Conservation (phyloP, 2,329 filamentous ascomycete genomes). For the Dendrostoma leiphaemia region DNA sequence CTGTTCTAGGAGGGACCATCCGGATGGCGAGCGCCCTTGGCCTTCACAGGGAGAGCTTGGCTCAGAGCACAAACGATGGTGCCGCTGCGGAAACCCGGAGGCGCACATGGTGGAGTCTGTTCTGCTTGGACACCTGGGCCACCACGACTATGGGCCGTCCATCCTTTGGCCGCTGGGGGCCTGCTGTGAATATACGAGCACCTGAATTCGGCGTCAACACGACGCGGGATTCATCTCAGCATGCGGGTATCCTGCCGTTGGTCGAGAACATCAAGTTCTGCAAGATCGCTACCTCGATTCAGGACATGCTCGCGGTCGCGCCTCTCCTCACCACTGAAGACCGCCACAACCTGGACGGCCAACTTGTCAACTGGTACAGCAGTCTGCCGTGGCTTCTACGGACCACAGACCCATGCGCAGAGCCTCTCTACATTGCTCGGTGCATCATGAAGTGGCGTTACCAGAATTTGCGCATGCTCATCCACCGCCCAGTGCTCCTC, state of each 20-base stretch:
- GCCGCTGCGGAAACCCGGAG: slow-evolving; percentile 59
- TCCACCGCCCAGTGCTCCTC: slow-evolving; percentile 71
- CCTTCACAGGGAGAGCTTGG: slow-evolving; percentile 61
- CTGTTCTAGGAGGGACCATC: slow-evolving; percentile 67
- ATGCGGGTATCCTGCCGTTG: slow-evolving; percentile 66
- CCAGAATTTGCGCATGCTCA: slow-evolving; percentile 72
- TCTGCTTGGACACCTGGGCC: slow-evolving; percentile 73
- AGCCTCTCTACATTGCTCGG: slow-evolving; percentile 67
- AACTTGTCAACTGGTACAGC: slow-evolving; percentile 71
- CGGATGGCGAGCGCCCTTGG: slow-evolving; percentile 74
- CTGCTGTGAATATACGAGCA: slow-evolving; percentile 63
- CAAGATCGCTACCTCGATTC: slow-evolving; percentile 74
- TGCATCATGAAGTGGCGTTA: slow-evolving; percentile 82
- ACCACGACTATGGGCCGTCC: slow-evolving; percentile 69
- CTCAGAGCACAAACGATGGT: slow-evolving; percentile 42
- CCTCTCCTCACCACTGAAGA: slow-evolving; percentile 67
- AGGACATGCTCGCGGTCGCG: slow-evolving; percentile 70
- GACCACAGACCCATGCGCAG: slow-evolving; percentile 65
- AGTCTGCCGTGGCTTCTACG: slow-evolving; percentile 65
- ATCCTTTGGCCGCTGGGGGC: slow-evolving; percentile 65
- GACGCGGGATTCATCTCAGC: slow-evolving; percentile 50
- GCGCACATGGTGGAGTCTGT: slow-evolving; percentile 73
- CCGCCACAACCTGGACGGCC: slow-evolving; percentile 62
- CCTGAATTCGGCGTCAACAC: slow-evolving; percentile 53
- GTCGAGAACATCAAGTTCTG: slow-evolving; percentile 78